Conservation (phyloP, 768 basidiomycete genomes). For the Cyclocybe aegerita region DNA sequence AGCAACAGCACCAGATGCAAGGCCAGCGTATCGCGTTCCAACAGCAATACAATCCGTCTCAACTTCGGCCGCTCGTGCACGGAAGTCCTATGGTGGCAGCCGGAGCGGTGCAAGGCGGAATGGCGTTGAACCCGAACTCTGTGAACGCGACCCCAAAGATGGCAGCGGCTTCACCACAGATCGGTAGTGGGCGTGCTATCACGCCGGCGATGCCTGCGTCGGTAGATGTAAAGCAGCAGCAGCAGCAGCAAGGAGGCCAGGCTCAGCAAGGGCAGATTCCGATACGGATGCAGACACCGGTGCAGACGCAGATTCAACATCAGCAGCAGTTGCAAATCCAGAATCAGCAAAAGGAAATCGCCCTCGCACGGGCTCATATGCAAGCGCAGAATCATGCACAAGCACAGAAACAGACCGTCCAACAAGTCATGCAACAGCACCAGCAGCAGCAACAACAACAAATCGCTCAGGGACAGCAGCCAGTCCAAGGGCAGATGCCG, state of each 20-base stretch:
- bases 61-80: constrained; percentile 30
- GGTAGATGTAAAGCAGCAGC: constrained; percentile 6
- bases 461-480: background rate
- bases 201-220: constrained; percentile 13
- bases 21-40: constrained; percentile 21
- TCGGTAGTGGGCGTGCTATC: constrained; percentile 14
- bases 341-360: constrained; percentile 13
- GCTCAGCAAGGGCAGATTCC: constrained; percentile 4
- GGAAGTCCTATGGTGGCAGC: constrained; percentile 12
- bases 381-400: constrained; percentile 16
- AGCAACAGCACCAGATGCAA: constrained; percentile 15
- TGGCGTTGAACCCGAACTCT: background rate
- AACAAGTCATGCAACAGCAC: background rate
- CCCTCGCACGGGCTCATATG: constrained; percentile 12
- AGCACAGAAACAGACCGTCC: constrained; percentile 13
- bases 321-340: constrained; percentile 11
- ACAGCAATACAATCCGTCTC: constrained; percentile 33
- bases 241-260: background rate
- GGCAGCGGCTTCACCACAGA: constrained; percentile 17
- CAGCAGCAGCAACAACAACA: constrained; percentile 6
- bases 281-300: constrained; percentile 4
- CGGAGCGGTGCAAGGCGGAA: constrained; percentile 2
- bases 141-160: constrained; percentile 14
- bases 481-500: no score
- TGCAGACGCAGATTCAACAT: constrained; percentile 2